Conservation (phyloP, 768 basidiomycete genomes). For the Hygrophoropsis aurantiaca region DNA sequence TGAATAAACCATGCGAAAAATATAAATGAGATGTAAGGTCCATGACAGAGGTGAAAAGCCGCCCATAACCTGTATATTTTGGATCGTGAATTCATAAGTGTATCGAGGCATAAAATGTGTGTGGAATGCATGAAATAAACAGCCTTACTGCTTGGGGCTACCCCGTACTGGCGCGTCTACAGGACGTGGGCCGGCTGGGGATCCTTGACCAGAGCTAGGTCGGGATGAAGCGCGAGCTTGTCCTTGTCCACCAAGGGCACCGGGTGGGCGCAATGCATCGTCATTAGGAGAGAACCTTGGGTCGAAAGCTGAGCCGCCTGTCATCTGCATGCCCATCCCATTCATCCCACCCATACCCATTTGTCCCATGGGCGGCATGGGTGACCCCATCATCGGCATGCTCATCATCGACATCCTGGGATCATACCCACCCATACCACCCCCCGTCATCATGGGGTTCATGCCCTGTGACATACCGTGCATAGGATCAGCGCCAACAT, state of each 20-base stretch:
- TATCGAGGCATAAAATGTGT: conserved; percentile 8
- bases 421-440: conserved; percentile 53
- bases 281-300: conserved; percentile 49
- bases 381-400: conserved; percentile 64
- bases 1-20: conserved; percentile 17
- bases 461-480: conserved; percentile 34
- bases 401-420: conserved; percentile 84
- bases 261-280: conserved; percentile 27
- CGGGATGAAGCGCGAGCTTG: conserved; percentile 38
- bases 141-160: conserved; percentile 18
- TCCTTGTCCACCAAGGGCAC: conserved; percentile 22
- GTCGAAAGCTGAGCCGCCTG: conserved; percentile 62
- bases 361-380: conserved; percentile 29
- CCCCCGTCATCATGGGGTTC: conserved; percentile 60
- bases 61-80: conserved; percentile 11
- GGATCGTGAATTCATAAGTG: conserved; percentile 4
- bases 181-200: conserved; percentile 42
- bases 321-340: conserved; percentile 53
- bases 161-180: conserved; percentile 25
- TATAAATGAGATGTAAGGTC: conserved; percentile 19
- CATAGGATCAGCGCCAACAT: conserved; percentile 60
- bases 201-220: conserved; percentile 54
- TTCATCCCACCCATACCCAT: conserved; percentile 36
- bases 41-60: conserved; percentile 12
- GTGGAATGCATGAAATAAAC: not conserved